Conservation (phyloP, 1,284 basidiomycete genomes). For the Ceratobasidium sp. region DNA sequence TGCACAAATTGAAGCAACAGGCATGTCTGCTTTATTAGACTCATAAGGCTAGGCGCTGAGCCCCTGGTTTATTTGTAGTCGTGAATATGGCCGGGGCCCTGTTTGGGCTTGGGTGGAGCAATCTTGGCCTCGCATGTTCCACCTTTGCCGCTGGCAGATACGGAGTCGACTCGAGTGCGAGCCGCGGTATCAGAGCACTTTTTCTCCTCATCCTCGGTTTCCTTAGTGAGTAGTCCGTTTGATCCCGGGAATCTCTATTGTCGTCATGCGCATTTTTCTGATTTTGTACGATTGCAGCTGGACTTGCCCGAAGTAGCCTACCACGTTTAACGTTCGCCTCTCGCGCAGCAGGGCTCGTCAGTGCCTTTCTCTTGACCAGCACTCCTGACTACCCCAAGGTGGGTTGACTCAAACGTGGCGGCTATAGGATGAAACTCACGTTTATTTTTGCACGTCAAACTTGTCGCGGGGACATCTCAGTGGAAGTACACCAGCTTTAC, state of each 20-base stretch:
- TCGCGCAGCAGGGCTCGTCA: constrained; percentile 62
- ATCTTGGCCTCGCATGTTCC: constrained; percentile 58
- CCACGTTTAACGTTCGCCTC: constrained; percentile 61
- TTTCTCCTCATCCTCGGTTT: constrained; percentile 59
- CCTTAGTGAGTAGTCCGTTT: constrained; percentile 53
- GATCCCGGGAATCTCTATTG: not conserved
- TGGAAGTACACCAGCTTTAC: constrained; percentile 36
- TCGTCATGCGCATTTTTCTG: not conserved
- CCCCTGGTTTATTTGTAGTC: constrained; percentile 49
- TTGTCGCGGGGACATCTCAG: constrained; percentile 10
- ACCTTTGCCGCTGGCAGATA: constrained; percentile 50
- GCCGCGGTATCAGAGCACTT: constrained; percentile 57
- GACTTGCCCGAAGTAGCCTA: constrained; percentile 60
- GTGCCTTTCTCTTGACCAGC: constrained; percentile 61
- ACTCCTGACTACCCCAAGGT: constrained; percentile 55
- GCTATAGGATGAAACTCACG: not conserved
- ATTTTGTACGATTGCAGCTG: constrained; percentile 52
- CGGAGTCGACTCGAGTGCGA: constrained; percentile 49
- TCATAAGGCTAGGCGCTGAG: not conserved
- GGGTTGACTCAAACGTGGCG: constrained; percentile 42
- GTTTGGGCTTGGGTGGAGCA: constrained; percentile 59
- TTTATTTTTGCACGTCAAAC: not conserved
- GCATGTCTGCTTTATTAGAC: not conserved
- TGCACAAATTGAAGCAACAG: constrained; percentile 60
- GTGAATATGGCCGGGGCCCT: constrained; percentile 61